Base-by-base conservation (phyloP, 192 early-diverging fungal genomes). In the Backusella luteola region DNA sequence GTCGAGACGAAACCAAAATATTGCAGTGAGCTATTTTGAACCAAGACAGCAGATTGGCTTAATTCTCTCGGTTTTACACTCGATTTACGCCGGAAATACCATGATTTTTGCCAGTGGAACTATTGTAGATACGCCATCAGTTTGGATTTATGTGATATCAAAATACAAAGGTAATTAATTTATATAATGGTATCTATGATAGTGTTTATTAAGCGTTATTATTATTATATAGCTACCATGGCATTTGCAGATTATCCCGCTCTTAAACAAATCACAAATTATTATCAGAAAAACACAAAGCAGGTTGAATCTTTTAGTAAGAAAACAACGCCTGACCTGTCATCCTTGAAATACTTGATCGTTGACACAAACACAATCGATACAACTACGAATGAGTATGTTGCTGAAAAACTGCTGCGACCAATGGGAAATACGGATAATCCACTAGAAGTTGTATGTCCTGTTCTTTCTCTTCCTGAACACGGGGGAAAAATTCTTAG, bases 41-140 rank as follows among this genome's bases (percentile, higher is more conserved):
- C 93, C 94, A 8, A 86, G 95, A 6, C 93, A 95, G 71, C 93
- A 96, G 73, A 83, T 94, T 46, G 95, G 95, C 6, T 80, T 96
- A 19, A 84, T 93, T 1, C 81, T 90, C 14, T 88, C 91, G 29
- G 85, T 87, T 6, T 80, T 96, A 11, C 82, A 87, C 69, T 90
- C 90, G 8, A 89, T 94, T 52, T 95, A 85, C 84, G 84, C 86
- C 42, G 95, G 95, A 8, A 89, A 90, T 78, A 87, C 88, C 46
- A 88, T 90, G 1, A 74, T 95, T 3, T 91, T 90, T 80, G 76
- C 92, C 17, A 87, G 86, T 81, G 90, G 90, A 59, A 78, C 81
- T 7, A 86, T 89, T 34, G 84, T 89, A 73, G 90, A 91, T 17
- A 79, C 86, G 3, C 89, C 93, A 3, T 91, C 91, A 9, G 86